Conservation (phyloP, 306 rosid species). For the Corylus avellana region DNA sequence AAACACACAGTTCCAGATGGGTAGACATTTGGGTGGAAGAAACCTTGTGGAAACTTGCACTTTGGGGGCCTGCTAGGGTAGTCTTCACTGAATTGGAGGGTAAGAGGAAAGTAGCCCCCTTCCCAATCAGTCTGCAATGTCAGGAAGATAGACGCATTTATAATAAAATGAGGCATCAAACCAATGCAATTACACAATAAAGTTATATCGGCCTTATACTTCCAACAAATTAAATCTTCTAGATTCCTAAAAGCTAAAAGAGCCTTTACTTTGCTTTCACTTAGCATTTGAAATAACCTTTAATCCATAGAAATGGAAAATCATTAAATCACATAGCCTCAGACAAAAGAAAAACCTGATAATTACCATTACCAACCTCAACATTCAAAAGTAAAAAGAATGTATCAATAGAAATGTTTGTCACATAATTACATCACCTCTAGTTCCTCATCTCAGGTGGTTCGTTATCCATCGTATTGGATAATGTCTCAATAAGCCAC, state of each 20-base stretch:
- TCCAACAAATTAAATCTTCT: background rate
- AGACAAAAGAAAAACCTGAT: background rate
- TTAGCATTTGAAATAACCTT: background rate
- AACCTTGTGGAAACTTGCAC: slow-evolving; percentile 32
- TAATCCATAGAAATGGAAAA: background rate
- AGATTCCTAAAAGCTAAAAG: background rate
- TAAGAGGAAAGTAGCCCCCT: slow-evolving; percentile 27
- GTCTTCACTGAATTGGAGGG: slow-evolving; percentile 13
- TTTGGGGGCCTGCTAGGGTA: slow-evolving; percentile 21
- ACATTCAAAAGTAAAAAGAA: background rate
- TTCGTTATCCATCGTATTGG: too few species aligned
- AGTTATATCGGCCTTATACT: background rate
- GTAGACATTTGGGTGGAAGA: slow-evolving; percentile 35
- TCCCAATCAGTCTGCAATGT: slow-evolving; percentile 31
- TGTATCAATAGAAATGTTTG: background rate
- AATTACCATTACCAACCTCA: background rate
- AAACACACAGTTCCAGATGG: slow-evolving; percentile 36
- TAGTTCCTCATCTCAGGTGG: background rate
- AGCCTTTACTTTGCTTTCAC: background rate
- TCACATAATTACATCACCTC: background rate
- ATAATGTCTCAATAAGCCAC: too few species aligned
- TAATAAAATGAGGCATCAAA: background rate
- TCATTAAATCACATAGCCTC: background rate
- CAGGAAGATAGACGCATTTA: background rate
- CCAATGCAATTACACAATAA: background rate